Percentiles rank a stretch among this genome's conserved stretches.
Evolutionary conservation across 257 asterid genomes (phyloP).

Genomic region (Striga asiatica): DNA sequence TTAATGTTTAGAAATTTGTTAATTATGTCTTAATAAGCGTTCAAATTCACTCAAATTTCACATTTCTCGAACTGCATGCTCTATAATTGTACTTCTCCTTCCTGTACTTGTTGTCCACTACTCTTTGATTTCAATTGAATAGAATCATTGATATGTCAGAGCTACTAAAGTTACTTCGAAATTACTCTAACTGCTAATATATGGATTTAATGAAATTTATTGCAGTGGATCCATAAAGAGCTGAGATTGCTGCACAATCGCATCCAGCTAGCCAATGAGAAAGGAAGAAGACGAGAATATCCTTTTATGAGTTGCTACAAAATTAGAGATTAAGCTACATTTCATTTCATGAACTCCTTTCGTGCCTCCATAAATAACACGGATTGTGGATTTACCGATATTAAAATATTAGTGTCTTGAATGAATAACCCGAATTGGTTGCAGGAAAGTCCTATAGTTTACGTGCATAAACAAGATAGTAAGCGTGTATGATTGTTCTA

Average conservation of each 20-base stretch:
- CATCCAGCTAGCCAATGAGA: conserved; percentile 60
- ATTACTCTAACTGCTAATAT: conserved; percentile 1
- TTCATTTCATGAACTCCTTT: background rate
- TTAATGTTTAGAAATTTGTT: background rate
- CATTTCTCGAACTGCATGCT: no score
- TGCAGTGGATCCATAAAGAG: conserved; percentile 66
- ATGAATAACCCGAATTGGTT: background rate
- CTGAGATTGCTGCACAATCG: conserved; percentile 33
- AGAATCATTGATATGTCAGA: background rate
- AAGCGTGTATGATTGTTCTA: background rate
- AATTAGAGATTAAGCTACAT: background rate
- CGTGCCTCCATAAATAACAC: background rate
- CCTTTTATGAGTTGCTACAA: conserved; percentile 36
- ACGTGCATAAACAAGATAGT: background rate
- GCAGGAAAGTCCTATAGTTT: background rate
- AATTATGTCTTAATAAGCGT: no score
- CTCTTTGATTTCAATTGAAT: background rate
- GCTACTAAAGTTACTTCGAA: background rate
- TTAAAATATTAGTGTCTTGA: background rate
- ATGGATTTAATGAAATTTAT: conserved; percentile 13
- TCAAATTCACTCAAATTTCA: no score
- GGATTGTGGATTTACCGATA: background rate
- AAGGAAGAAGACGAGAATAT: conserved; percentile 84
- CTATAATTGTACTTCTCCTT: background rate
- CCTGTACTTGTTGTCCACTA: background rate